These are phyloP conservation scores for Eruca vesicaria DNA, from an alignment of 441 rosid genomes.

Conservation along the genomic window DNA sequence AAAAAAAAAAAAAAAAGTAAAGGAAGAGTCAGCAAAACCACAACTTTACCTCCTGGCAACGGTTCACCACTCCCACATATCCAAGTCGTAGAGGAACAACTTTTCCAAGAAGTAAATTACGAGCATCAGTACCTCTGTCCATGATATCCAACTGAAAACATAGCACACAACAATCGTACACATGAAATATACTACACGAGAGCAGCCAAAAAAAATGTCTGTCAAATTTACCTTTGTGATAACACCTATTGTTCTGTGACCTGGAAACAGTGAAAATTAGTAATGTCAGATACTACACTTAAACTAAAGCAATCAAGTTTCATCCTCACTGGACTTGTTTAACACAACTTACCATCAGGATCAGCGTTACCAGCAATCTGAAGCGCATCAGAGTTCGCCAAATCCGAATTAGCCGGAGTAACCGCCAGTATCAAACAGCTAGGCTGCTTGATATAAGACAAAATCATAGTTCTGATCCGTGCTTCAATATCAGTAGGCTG, in stretches of 20 bases:
- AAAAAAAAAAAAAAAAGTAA: not conserved
- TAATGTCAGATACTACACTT: not conserved
- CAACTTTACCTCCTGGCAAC: slow-evolving; percentile 57
- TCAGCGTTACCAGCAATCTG: slow-evolving; percentile 69
- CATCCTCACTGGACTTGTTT: not conserved
- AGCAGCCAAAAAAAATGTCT: too few species aligned
- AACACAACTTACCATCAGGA: slow-evolving; percentile 49
- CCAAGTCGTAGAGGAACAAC: slow-evolving; percentile 65
- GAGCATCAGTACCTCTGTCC: slow-evolving; percentile 71
- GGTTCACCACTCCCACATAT: slow-evolving; percentile 69
- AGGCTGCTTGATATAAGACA: slow-evolving; percentile 44
- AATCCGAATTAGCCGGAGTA: slow-evolving; percentile 77
- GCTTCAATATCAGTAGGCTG: slow-evolving; percentile 68
- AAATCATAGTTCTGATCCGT: slow-evolving; percentile 58
- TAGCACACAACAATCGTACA: not conserved
- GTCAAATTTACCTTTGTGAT: slow-evolving; percentile 70
- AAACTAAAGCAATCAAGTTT: not conserved
- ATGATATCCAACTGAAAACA: slow-evolving; percentile 66
- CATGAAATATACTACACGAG: slow-evolving; percentile 4
- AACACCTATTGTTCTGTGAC: slow-evolving; percentile 65
- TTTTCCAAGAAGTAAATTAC: slow-evolving; percentile 60
- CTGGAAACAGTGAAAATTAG: slow-evolving; percentile 35
- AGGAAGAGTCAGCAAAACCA: slow-evolving; percentile 8
- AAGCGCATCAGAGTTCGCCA: slow-evolving; percentile 82
- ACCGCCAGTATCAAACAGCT: slow-evolving; percentile 77